Base-by-base conservation (phyloP, 805 yeast genomes). In the Diddensiella santjacobensis region DNA sequence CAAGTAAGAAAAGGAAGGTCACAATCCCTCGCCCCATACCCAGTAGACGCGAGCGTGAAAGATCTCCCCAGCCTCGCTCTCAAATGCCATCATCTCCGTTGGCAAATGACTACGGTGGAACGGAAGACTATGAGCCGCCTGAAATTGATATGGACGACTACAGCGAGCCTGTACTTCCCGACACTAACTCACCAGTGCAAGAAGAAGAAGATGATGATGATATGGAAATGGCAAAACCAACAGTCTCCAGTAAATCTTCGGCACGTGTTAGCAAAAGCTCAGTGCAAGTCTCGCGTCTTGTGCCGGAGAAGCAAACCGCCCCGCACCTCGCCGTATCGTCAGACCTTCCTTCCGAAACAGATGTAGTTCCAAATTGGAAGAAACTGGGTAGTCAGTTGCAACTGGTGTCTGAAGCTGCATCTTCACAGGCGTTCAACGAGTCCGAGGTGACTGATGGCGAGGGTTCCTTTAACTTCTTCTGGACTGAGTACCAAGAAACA, bases 401-500 rank as follows among this genome's bases (percentile, higher is more conserved):
- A n/a, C 19, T 39, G 8, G 20, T 44, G 10, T 13, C 43, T 6
- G 47, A 30, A 4, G 24, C 30, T 6, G 42, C 40, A 13, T 18
- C 22, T 19, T 13, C 22, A n/a, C 22, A 45, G 24, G 22, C 47
- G 4, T 29, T 26, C 15, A 23, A 22, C 11, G 29, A 37, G 19
- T 8, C 10, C n/a, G 44, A 39, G 5, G 8, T 46, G 4, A 15
- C 48, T 11, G 48, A 71, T 36, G 77, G 77, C 1, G 86, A 81
- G 11, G 50, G 54, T 13, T 87, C 81, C 0, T 76, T 89, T 62
- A 78, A 79, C 58, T 81, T 91, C 82, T 93, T 77, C 65, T 93
- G 97, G 97, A 68, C 86, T 24, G 99, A 93, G 66, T 89, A 81
- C 64, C 74, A 84, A 20, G 98, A 91, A 62, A 79, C 84, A 10